phyloP scores from a whole-genome alignment of 1,284 basidiomycete genomes.

The Pseudozyma sp. region DNA sequence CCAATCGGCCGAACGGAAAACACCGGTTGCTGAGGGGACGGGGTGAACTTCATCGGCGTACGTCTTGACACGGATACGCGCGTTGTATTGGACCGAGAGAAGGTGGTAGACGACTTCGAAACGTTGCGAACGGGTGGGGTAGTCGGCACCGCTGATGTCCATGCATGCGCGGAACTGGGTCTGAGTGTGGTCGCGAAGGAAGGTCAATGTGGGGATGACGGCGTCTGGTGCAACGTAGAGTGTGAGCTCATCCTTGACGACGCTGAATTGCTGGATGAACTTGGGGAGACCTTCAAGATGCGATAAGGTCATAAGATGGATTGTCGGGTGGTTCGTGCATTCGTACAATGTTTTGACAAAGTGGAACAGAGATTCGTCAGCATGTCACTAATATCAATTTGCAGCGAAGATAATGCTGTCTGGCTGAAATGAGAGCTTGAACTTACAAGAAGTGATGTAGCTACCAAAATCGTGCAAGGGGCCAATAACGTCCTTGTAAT shows the following conservation, averaged over 20 bases:
- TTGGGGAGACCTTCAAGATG: slow-evolving; percentile 59
- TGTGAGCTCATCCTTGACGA: slow-evolving; percentile 92
- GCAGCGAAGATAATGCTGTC: not conserved
- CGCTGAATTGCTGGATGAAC: slow-evolving; percentile 68
- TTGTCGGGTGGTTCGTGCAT: not conserved
- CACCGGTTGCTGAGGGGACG: slow-evolving; percentile 82
- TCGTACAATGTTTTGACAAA: not conserved
- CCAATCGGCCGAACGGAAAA: slow-evolving; percentile 97
- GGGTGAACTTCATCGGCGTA: slow-evolving; percentile 96
- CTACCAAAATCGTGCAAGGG: slow-evolving; percentile 66
- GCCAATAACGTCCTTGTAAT: slow-evolving; percentile 50
- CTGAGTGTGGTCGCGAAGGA: slow-evolving; percentile 95
- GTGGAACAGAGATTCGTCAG: not conserved
- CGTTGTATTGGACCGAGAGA: slow-evolving; percentile 79
- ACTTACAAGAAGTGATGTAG: slow-evolving; percentile 66
- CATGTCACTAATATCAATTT: not conserved
- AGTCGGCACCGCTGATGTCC: slow-evolving; percentile 96
- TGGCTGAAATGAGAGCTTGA: not conserved
- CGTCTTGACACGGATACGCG: slow-evolving; percentile 94
- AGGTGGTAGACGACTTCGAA: slow-evolving; percentile 99
- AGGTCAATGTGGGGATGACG: slow-evolving; percentile 86
- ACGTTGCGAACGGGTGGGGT: slow-evolving; percentile 88
- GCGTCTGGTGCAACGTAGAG: slow-evolving; percentile 87
- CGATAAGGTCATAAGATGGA: not conserved
- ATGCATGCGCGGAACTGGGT: slow-evolving; percentile 93